Percentiles rank a stretch among this genome's conserved stretches.
Conservation (phyloP, 2,329 filamentous ascomycete species). For the Ophiostoma sp. region DNA sequence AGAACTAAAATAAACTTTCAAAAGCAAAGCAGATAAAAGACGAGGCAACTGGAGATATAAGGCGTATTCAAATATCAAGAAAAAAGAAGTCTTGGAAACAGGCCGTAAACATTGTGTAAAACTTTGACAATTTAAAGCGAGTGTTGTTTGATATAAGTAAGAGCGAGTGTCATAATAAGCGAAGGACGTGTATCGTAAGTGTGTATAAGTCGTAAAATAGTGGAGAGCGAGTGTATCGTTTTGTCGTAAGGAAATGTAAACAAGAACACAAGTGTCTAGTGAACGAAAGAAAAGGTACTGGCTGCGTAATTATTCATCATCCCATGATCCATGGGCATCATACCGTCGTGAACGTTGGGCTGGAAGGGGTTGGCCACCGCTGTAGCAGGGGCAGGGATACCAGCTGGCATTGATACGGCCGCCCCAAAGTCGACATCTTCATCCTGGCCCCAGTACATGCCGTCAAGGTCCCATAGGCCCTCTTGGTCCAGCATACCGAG, state of each 20-base stretch:
- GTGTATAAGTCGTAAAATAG: background rate
- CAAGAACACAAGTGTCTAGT: slow-evolving; percentile 35
- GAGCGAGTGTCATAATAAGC: background rate
- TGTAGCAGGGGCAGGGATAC: slow-evolving; percentile 22
- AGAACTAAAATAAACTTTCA: background rate
- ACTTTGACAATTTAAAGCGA: background rate
- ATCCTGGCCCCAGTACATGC: slow-evolving; percentile 55
- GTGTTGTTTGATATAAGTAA: background rate
- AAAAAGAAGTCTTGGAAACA: too few relatives aligned
- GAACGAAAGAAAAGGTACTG: slow-evolving; percentile 44
- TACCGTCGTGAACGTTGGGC: slow-evolving; percentile 38
- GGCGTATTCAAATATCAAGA: too few relatives aligned
- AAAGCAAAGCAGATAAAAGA: background rate
- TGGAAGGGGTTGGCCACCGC: slow-evolving; percentile 22
- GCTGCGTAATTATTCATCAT: slow-evolving; percentile 39
- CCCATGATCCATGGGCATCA: slow-evolving; percentile 42
- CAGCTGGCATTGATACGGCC: slow-evolving; percentile 21
- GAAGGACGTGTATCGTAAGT: background rate
- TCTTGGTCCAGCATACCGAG: slow-evolving; percentile 56
- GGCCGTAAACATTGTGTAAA: too few relatives aligned
- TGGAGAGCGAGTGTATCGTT: background rate
- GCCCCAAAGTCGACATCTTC: slow-evolving; percentile 29
- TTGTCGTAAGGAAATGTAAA: background rate
- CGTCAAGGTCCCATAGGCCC: slow-evolving; percentile 57
- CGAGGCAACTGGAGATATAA: too few relatives aligned